phyloP scores from a whole-genome alignment of 345 rosid species.

The Arabis alpina region DNA sequence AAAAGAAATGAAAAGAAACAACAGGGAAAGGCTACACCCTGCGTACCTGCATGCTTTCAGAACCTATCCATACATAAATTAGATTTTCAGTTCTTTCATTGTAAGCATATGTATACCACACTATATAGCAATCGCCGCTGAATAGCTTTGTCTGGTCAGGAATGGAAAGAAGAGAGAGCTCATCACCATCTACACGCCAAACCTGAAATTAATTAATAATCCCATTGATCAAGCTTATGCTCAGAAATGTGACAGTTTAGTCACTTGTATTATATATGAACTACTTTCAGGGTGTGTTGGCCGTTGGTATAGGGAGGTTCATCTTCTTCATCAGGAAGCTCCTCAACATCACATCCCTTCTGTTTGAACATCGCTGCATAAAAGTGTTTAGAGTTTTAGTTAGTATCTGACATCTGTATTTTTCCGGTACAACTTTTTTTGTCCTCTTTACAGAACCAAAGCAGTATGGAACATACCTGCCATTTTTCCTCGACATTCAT shows the following conservation, averaged over 20 bases:
- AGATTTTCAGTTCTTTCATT: constrained; percentile 61
- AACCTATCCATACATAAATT: constrained; percentile 78
- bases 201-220: constrained; percentile 54
- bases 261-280: constrained; percentile 30
- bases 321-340: constrained; percentile 69
- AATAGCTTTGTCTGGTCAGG: constrained; percentile 70
- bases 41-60: constrained; percentile 62
- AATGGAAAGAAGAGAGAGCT: constrained; percentile 56
- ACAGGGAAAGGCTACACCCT: constrained; percentile 15
- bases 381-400: constrained; percentile 27
- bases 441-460: constrained; percentile 5
- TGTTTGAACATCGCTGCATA: constrained; percentile 76
- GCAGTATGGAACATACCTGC: constrained; percentile 59
- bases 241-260: constrained; percentile 20
- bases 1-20: background rate
- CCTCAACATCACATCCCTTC: constrained; percentile 75
- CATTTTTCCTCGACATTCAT: constrained; percentile 88
- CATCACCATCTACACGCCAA: constrained; percentile 67
- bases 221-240: constrained; percentile 18
- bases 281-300: constrained; percentile 67
- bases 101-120: constrained; percentile 62
- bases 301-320: constrained; percentile 51
- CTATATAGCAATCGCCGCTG: constrained; percentile 78
- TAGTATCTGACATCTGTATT: constrained; percentile 15
- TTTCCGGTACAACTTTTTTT: background rate